Evolutionary conservation across 768 basidiomycete species (phyloP).

Genomic region (Cystobasidium onofrii): DNA sequence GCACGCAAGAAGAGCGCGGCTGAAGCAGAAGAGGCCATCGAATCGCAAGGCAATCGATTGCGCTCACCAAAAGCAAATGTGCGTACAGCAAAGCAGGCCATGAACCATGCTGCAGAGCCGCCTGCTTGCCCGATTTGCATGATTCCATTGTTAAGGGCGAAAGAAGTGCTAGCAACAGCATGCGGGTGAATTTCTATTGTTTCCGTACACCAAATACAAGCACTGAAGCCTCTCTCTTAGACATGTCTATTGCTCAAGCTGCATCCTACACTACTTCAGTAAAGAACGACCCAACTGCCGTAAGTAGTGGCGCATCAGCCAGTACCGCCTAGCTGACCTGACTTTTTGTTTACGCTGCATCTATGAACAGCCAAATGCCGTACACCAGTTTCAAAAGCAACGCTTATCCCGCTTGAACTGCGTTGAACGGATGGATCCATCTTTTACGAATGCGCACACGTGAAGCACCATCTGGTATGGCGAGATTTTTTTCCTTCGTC

Average conservation of each 20-base stretch:
- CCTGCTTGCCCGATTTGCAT: slow-evolving; percentile 29
- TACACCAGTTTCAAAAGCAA: slow-evolving; percentile 9
- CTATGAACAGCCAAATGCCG: slow-evolving; percentile 12
- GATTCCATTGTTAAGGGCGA: not conserved
- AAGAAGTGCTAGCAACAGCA: slow-evolving; percentile 15
- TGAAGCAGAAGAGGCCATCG: not conserved
- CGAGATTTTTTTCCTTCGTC: no score
- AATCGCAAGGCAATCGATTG: no score
- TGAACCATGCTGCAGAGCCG: not conserved
- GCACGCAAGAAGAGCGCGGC: not conserved
- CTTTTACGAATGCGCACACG: not conserved
- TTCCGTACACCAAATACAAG: not conserved
- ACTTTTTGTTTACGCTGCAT: no score
- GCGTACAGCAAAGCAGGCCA: not conserved
- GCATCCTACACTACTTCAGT: not conserved
- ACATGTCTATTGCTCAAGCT: slow-evolving; percentile 19
- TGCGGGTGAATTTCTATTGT: slow-evolving; percentile 18
- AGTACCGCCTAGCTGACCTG: no score
- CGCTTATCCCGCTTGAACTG: slow-evolving; percentile 5
- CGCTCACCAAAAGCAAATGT: not conserved
- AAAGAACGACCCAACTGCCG: not conserved
- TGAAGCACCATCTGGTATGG: not conserved
- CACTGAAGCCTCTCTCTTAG: not conserved
- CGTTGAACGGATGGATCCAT: not conserved
- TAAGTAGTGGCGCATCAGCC: not conserved